Evolutionary conservation across 805 yeast genomes (phyloP).

Genomic region (Zygoascus bituminiphila): DNA sequence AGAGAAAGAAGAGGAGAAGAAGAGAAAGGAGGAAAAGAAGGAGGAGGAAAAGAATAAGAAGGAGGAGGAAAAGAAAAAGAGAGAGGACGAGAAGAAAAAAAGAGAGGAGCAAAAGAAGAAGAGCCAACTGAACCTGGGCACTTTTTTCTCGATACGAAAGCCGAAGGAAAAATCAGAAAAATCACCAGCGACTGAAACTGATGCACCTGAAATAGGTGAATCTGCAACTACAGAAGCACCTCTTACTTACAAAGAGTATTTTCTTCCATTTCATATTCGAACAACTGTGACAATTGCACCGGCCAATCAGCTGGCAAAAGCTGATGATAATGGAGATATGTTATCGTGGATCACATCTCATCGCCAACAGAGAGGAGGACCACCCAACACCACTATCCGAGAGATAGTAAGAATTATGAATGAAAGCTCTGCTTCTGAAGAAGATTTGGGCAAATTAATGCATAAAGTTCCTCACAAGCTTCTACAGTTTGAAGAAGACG

Average conservation of each 20-base stretch:
- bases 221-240: constrained; percentile 1
- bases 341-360: constrained; percentile 11
- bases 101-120: constrained; percentile 16
- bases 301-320: constrained; percentile 1
- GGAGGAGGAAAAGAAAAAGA: constrained; percentile 13
- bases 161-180: neutral
- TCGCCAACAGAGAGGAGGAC: neutral
- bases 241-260: constrained; percentile 22
- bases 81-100: constrained; percentile 14
- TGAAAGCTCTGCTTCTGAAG: constrained; percentile 16
- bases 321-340: constrained; percentile 9
- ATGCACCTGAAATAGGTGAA: neutral
- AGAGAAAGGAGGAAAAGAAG: constrained; percentile 16
- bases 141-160: constrained; percentile 15
- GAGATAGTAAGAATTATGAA: constrained; percentile 17
- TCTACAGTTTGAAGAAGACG: constrained; percentile 40
- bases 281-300: constrained; percentile 15
- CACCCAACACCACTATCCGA: neutral
- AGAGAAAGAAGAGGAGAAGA: constrained; percentile 17
- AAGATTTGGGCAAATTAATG: constrained; percentile 12
- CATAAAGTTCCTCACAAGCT: constrained; percentile 25
- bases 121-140: constrained; percentile 15
- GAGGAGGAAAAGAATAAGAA: constrained; percentile 16
- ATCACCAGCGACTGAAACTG: neutral
- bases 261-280: constrained; percentile 29